phyloP scores from a whole-genome alignment of 2,329 filamentous ascomycete genomes.

The Phialophora tarda region DNA sequence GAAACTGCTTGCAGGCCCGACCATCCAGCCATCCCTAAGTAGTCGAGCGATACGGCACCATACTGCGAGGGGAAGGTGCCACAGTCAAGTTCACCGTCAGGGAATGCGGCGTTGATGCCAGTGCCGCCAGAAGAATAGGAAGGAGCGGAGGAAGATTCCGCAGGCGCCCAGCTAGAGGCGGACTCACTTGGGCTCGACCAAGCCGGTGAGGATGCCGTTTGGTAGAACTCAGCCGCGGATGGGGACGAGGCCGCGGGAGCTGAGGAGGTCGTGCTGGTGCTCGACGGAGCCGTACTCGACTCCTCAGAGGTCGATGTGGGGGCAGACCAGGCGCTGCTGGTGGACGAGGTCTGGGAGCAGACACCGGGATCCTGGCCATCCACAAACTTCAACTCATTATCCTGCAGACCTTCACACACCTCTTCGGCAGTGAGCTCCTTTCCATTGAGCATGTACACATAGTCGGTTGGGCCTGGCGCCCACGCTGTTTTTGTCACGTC shows the following conservation, averaged over 20 bases:
- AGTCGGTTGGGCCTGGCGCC: slow-evolving; percentile 65
- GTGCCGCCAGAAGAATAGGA: slow-evolving; percentile 43
- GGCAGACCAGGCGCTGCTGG: slow-evolving; percentile 41
- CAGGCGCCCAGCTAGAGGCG: slow-evolving; percentile 40
- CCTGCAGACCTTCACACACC: slow-evolving; percentile 72
- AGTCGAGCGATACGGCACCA: slow-evolving; percentile 73
- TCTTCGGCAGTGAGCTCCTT: slow-evolving; percentile 65
- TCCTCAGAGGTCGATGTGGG: slow-evolving; percentile 36
- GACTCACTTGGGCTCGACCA: slow-evolving; percentile 32
- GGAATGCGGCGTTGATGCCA: slow-evolving; percentile 73
- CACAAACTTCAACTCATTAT: slow-evolving; percentile 69
- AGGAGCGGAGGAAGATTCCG: slow-evolving; percentile 38
- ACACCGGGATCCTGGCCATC: slow-evolving; percentile 66
- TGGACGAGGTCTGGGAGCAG: slow-evolving; percentile 50
- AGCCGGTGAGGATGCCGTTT: slow-evolving; percentile 47
- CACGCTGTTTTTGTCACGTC: slow-evolving; percentile 53
- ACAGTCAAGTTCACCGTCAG: slow-evolving; percentile 74
- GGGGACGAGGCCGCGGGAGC: slow-evolving; percentile 44
- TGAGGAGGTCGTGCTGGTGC: slow-evolving; percentile 43
- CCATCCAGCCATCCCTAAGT: slow-evolving; percentile 75
- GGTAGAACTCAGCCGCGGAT: slow-evolving; percentile 57
- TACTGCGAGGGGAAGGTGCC: slow-evolving; percentile 76
- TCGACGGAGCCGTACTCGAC: slow-evolving; percentile 37
- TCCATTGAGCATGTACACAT: slow-evolving; percentile 74
- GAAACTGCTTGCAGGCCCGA: slow-evolving; percentile 74